These are phyloP conservation scores for Vachellia pachyceras DNA, from an alignment of 306 rosid species.

Conservation along the genomic window DNA sequence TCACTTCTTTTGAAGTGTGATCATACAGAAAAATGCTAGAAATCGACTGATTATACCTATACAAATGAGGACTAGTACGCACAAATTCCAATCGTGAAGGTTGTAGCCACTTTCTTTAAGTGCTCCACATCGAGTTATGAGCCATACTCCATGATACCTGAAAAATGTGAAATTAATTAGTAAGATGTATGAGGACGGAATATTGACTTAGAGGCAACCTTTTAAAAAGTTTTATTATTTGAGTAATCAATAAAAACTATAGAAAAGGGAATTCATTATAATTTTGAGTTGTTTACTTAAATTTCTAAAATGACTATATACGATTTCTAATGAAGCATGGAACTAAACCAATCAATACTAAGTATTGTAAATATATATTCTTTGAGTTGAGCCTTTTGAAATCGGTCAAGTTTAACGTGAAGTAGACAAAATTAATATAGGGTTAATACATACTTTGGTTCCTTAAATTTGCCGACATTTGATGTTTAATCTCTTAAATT, in stretches of 20 bases:
- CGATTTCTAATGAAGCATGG: background rate
- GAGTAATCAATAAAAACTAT: background rate
- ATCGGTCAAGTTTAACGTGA: background rate
- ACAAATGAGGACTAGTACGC: slow-evolving; percentile 61
- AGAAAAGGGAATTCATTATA: background rate
- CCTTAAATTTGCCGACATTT: no score
- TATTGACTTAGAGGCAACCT: background rate
- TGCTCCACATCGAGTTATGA: slow-evolving; percentile 78
- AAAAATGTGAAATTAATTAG: no score
- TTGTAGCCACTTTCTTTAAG: slow-evolving; percentile 63
- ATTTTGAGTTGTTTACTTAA: background rate
- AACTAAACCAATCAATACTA: background rate
- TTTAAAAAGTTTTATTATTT: background rate
- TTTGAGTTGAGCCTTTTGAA: background rate
- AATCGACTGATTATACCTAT: slow-evolving; percentile 66
- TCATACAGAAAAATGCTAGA: slow-evolving; percentile 68
- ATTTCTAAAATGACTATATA: background rate
- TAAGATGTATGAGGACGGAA: background rate
- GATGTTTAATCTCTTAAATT: no score
- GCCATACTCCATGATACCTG: slow-evolving; percentile 97
- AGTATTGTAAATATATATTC: background rate
- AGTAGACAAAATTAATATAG: no score
- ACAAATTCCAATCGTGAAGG: slow-evolving; percentile 79
- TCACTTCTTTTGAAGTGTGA: slow-evolving; percentile 68
- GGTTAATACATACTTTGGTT: no score